Percentiles rank a stretch among this genome's conserved stretches.
Conservation (phyloP, 2,329 filamentous ascomycete species). For the Exophiala mesophila region DNA sequence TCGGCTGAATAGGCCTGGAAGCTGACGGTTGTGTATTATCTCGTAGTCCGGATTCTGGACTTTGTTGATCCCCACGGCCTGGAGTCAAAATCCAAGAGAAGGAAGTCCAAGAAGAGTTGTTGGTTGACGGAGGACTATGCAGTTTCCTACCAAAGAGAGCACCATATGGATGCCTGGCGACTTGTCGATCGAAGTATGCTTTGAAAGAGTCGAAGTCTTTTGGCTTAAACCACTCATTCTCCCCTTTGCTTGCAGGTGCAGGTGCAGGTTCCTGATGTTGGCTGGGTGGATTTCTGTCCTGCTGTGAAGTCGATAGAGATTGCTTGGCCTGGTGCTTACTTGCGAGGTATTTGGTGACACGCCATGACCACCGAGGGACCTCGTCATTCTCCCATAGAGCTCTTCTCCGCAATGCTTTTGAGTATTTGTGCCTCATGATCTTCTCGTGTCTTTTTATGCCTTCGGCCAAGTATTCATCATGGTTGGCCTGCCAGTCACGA, state of each 20-base stretch:
- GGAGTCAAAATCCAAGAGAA: slow-evolving; percentile 29
- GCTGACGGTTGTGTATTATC: too few relatives aligned
- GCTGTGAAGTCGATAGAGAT: neutral
- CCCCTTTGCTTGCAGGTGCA: neutral
- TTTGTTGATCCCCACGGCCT: slow-evolving; percentile 5
- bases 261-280: slow-evolving; percentile 7
- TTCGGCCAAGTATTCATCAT: slow-evolving; percentile 22
- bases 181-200: slow-evolving; percentile 31
- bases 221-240: neutral
- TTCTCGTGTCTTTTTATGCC: slow-evolving; percentile 21
- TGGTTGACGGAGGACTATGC: slow-evolving; percentile 17
- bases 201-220: slow-evolving; percentile 35
- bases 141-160: slow-evolving; percentile 37
- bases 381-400: slow-evolving; percentile 25
- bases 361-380: slow-evolving; percentile 12
- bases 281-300: slow-evolving; percentile 3
- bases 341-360: slow-evolving; percentile 3
- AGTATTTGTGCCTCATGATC: slow-evolving; percentile 25
- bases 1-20: too few relatives aligned
- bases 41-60: slow-evolving; percentile 1
- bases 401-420: slow-evolving; percentile 20
- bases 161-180: slow-evolving; percentile 37
- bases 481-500: slow-evolving; percentile 5
- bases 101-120: slow-evolving; percentile 28
- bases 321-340: slow-evolving; percentile 1